Evolutionary conservation across 495 filamentous ascomycete genomes (phyloP), one percentile per base, ranked within the genome.

Genomic region (Echria macrotheca): DNA sequence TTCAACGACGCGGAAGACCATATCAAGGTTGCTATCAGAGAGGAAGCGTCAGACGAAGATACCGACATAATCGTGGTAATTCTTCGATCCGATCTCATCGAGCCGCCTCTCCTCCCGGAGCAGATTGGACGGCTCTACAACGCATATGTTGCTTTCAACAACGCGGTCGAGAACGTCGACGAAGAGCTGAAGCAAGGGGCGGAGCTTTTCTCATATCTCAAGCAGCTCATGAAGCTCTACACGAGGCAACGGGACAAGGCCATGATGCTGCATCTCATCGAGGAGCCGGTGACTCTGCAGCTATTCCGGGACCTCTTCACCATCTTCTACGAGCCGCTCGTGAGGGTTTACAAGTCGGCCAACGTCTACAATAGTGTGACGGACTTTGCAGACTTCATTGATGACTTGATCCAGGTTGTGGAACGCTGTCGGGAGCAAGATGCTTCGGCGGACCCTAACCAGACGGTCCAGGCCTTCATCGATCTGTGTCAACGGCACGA

Each of bases 381-480:
- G 0, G 93, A 98, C 60, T 97, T 98, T 67, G 87, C 93, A 9
- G 68, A 77, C 17, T 98, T 98, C 59, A 79, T 91, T 40, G 89
- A 96, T 59, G 93, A 98, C 60, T 82, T 89, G 56, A 95, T 97
- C 56, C 70, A 68, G 56, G 89, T 94, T 5, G 85, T 98, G 26
- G 89, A 95, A 48, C 84, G 81, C 49, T 90, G 87, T 49, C 89
- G 94, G 58, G 82, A 87, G 24, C 90, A 96, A 66, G 94, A 95
- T 65, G 83, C 91, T 36, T 85, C 86, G 0, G 89, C 90, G 0
- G 93, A 98, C 61, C 93, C 93, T 11, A 98, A 98, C 68, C 90
- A 96, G 69, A 98, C 93, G 0, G 93, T 98, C n/a, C 93, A 98
- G 65, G 79, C 88, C 28, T 98, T 98, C 64, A 98, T 97, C 63